phyloP scores from a whole-genome alignment of 345 rosid species.

The Noccaea bulbosa region DNA sequence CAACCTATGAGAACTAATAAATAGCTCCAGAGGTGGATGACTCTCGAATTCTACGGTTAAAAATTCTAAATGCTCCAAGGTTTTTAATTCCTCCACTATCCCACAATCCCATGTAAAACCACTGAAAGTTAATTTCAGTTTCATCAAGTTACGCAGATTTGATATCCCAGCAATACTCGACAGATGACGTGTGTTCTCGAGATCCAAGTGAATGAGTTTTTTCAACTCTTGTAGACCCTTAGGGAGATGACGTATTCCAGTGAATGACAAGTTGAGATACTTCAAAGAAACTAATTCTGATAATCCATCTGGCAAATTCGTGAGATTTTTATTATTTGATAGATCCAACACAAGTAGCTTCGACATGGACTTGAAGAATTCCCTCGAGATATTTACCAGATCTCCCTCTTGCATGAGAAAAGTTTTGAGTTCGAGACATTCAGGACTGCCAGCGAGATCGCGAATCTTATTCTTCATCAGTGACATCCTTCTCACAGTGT shows the following conservation, averaged over 20 bases:
- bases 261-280: slow-evolving; percentile 14
- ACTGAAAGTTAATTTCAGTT: accelerated
- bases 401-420: slow-evolving; percentile 12
- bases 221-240: neutral
- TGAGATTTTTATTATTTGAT: neutral
- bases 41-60: accelerated
- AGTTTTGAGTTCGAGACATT: slow-evolving; percentile 34
- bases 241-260: neutral
- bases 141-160: neutral
- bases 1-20: slow-evolving; percentile 2
- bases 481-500: slow-evolving; percentile 32
- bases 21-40: no score
- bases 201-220: slow-evolving; percentile 6
- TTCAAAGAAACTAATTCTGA: slow-evolving; percentile 27
- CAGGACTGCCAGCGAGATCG: slow-evolving; percentile 8
- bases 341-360: slow-evolving; percentile 43
- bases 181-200: accelerated
- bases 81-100: slow-evolving; percentile 3
- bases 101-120: neutral
- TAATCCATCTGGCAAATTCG: neutral
- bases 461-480: slow-evolving; percentile 27
- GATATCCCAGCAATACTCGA: slow-evolving; percentile 1
- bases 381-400: slow-evolving; percentile 7
- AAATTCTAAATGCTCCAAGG: slow-evolving; percentile 1
- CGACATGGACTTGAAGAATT: slow-evolving; percentile 47